Conservation (phyloP, 805 yeast species). For the Candida qinlingensis region DNA sequence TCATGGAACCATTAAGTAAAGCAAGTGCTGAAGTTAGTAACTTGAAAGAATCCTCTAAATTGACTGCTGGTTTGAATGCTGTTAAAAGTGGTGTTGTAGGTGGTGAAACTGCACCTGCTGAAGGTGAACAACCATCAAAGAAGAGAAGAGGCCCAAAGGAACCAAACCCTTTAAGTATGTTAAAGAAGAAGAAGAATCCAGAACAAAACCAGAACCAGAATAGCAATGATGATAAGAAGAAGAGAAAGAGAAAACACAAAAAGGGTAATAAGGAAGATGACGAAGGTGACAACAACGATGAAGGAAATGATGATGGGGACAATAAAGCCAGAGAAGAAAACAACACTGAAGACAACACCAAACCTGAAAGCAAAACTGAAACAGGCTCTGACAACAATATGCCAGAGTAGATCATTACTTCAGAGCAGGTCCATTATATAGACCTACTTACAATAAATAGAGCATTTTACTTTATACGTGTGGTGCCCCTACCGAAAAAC, state of each 20-base stretch:
- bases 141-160: conserved; percentile 69
- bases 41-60: conserved; percentile 57
- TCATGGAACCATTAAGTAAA: conserved; percentile 87
- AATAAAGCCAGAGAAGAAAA: neutral
- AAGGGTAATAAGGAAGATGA: conserved; percentile 6
- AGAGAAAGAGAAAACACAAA: conserved; percentile 21
- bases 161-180: conserved; percentile 88
- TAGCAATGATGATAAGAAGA: conserved; percentile 15
- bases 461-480: too few species aligned
- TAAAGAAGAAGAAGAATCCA: conserved; percentile 53
- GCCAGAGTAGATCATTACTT: too few species aligned
- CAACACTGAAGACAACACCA: too few species aligned
- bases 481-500: neutral
- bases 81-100: conserved; percentile 40
- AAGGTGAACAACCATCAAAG: conserved; percentile 25
- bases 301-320: neutral
- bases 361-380: too few species aligned
- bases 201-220: conserved; percentile 13
- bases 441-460: too few species aligned
- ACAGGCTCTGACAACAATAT: too few species aligned
- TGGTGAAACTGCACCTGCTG: conserved; percentile 21
- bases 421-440: too few species aligned
- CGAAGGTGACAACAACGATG: conserved; percentile 14
- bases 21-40: conserved; percentile 52
- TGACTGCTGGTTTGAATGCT: conserved; percentile 76